phyloP scores from a whole-genome alignment of 768 basidiomycete genomes.

The Trametes meyenii region DNA sequence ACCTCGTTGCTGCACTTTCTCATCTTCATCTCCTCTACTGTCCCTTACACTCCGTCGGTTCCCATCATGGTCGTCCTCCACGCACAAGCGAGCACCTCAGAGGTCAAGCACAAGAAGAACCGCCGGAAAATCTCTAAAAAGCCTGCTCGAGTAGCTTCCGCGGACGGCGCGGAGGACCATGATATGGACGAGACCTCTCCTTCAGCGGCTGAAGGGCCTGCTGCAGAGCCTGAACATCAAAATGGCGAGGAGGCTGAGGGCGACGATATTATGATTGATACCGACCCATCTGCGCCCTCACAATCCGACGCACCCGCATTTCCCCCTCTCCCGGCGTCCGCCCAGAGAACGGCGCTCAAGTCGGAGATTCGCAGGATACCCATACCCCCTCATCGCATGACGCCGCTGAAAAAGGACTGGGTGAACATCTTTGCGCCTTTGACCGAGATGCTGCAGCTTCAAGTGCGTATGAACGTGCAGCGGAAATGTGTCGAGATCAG shows the following conservation, averaged over 20 bases:
- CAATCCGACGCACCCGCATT: conserved; percentile 65
- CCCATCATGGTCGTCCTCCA: conserved; percentile 46
- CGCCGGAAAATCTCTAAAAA: conserved; percentile 50
- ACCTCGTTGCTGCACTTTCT: conserved; percentile 10
- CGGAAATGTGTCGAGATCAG: conserved; percentile 89
- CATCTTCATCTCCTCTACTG: conserved; percentile 4
- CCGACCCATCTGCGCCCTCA: conserved; percentile 47
- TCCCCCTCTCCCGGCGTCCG: conserved; percentile 64
- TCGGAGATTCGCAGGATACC: conserved; percentile 88
- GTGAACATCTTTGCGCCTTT: conserved; percentile 92
- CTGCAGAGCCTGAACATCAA: conserved; percentile 1
- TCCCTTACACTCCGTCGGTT: neutral
- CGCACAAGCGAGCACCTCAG: conserved; percentile 35
- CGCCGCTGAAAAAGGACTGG: conserved; percentile 96
- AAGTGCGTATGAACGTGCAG: conserved; percentile 96
- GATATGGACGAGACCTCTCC: conserved; percentile 21
- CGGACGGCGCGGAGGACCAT: conserved; percentile 25
- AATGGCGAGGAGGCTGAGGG: conserved; percentile 43
- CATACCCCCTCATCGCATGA: conserved; percentile 97
- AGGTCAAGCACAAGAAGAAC: conserved; percentile 44
- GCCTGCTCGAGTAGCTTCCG: conserved; percentile 22
- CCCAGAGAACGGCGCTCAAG: conserved; percentile 59
- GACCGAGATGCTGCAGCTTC: conserved; percentile 91
- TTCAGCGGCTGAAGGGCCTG: conserved; percentile 8
- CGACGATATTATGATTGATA: conserved; percentile 65